A percentile compares a stretch with the other conserved stretches of the same genome.
Evolutionary conservation across 1,284 basidiomycete genomes (phyloP).

Genomic region (Mrakiaceae sp.): DNA sequence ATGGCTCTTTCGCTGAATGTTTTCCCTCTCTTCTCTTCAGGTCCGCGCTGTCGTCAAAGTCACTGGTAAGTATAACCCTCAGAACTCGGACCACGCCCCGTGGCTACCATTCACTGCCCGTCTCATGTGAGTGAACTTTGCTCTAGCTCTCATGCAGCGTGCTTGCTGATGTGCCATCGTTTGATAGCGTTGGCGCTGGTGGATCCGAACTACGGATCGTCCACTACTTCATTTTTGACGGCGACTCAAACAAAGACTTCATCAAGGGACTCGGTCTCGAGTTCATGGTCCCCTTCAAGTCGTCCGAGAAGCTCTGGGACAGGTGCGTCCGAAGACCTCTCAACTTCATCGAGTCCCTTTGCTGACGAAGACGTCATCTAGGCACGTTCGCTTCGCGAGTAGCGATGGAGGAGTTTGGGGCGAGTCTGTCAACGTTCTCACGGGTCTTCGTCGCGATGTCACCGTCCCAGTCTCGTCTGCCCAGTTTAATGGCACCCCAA

Average conservation of each 20-base stretch:
- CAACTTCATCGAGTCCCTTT: too few species aligned
- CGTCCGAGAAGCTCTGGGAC: not conserved
- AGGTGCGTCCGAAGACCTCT: not conserved
- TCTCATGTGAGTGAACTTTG: not conserved
- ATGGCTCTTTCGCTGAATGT: not conserved
- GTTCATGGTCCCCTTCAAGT: slow-evolving; percentile 1
- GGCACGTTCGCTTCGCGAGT: slow-evolving; percentile 10
- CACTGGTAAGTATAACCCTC: slow-evolving; percentile 3
- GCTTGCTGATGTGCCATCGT: not conserved
- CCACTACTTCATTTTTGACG: slow-evolving; percentile 2
- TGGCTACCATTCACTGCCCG: slow-evolving; percentile 5
- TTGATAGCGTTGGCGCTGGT: slow-evolving; percentile 3
- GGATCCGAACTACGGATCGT: slow-evolving; percentile 5
- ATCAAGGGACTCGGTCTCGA: slow-evolving; percentile 9
- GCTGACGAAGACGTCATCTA: not conserved
- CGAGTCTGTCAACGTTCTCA: not conserved
- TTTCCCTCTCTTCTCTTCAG: not conserved
- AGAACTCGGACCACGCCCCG: not conserved
- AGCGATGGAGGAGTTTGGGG: slow-evolving; percentile 15
- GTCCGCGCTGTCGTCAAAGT: slow-evolving; percentile 2
- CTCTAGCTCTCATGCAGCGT: not conserved
- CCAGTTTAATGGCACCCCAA: slow-evolving; percentile 1
- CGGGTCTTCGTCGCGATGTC: not conserved
- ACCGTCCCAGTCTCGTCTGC: not conserved
- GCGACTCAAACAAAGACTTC: not conserved